Conservation (phyloP, 768 basidiomycete genomes). For the Daedalea quercina region DNA sequence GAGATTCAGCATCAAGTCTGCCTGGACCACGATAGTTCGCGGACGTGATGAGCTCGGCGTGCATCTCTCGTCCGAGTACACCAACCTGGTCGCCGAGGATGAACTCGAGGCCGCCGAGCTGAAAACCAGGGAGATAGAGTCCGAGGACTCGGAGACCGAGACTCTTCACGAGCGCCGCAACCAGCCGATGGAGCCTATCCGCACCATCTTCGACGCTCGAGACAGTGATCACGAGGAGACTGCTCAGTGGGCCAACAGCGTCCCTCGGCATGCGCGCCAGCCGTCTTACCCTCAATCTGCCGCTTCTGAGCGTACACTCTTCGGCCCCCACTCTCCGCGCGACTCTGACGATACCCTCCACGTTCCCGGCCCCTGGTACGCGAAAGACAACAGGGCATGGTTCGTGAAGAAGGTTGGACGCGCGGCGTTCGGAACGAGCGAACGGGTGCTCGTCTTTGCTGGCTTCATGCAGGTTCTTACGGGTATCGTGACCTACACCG, state of each 20-base stretch:
- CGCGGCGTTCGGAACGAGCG: slow-evolving; percentile 44
- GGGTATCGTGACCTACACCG: slow-evolving; percentile 79
- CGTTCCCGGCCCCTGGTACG: background rate
- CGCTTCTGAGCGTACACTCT: slow-evolving; percentile 47
- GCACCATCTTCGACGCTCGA: slow-evolving; percentile 14
- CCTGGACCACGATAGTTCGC: slow-evolving; percentile 55
- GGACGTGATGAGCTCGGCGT: slow-evolving; percentile 31
- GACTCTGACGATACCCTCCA: slow-evolving; percentile 56
- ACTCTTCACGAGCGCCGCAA: slow-evolving; percentile 13
- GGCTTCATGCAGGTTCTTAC: slow-evolving; percentile 60
- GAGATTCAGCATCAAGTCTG: slow-evolving; percentile 37
- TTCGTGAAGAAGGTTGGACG: slow-evolving; percentile 37
- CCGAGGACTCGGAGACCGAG: slow-evolving; percentile 1
- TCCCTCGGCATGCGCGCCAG: slow-evolving; percentile 27
- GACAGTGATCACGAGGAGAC: slow-evolving; percentile 33
- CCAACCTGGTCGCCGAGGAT: slow-evolving; percentile 49
- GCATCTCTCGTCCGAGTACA: slow-evolving; percentile 41
- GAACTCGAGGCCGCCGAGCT: slow-evolving; percentile 44
- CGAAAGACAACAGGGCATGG: slow-evolving; percentile 21
- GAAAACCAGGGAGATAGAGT: slow-evolving; percentile 22
- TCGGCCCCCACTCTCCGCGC: slow-evolving; percentile 39
- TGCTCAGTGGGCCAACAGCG: slow-evolving; percentile 49
- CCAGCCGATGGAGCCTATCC: slow-evolving; percentile 19
- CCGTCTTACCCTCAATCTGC: slow-evolving; percentile 38
- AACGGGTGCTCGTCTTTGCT: slow-evolving; percentile 62